Base-by-base conservation (phyloP, 2,329 filamentous ascomycete species). In the Trichophyton mentagrophytes region DNA sequence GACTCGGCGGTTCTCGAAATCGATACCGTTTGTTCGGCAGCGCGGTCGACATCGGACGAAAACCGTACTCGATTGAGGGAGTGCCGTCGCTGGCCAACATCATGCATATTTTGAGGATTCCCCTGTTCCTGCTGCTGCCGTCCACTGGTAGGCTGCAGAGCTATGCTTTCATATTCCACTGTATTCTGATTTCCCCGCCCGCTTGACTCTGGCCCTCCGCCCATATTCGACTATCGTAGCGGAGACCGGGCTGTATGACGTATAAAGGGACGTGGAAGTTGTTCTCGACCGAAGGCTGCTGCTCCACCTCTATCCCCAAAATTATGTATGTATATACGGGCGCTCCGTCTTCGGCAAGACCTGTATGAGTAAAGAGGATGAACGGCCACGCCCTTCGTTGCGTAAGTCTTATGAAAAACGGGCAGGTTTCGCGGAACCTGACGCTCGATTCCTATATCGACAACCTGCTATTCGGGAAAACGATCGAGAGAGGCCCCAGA, bases 41-140 rank as follows among this genome's bases (percentile, higher is more conserved):
- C 58, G 36, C 65, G 66, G 20, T 66, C 66, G n/a, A 68, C 20
- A 42, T 69, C 68, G 7, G 65, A 64, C 9, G 68, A 69, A 30
- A 69, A 69, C 27, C 67, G 64, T 8, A 69, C 68, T 30, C 62
- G 65, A 30, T 62, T 61, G 33, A 65, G 63, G 4, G 66, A 66
- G 4, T 49, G 59, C 57, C 63, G 63, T 22, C 61, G 63, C 22
- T 20, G n/a, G 22, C 44, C 40, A 42, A n/a, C 7, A 36, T 36
- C 49, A 55, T 25, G 30, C 15, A n/a, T 15, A 55, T 55, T 13
- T 27, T 36, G 49, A 11, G 46, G 11, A 8, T 1, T 13, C 33
- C 13, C 33, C 33, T 36, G 33, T 8, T 13, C 8, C 20, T 9
- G 9, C 46, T 49, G 46, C 46, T 49, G 20, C 13, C 13, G 20